Evolutionary conservation across 2,329 filamentous ascomycete genomes (phyloP).

Genomic region (Metarhizium rileyi): DNA sequence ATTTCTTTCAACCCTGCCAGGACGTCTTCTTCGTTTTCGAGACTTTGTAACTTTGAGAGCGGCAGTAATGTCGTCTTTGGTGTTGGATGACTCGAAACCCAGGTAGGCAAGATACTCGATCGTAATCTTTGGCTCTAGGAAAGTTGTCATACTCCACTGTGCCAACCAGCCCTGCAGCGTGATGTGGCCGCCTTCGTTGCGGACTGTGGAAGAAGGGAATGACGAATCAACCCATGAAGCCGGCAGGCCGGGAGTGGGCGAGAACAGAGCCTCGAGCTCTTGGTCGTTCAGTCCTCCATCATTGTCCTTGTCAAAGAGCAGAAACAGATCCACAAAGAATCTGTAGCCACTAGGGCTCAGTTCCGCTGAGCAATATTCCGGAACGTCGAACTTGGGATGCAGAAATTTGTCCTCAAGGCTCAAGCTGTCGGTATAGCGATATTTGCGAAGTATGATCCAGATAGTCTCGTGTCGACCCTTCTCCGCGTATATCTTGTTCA

Average conservation of each 20-base stretch:
- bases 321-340: conserved; percentile 94
- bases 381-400: conserved; percentile 88
- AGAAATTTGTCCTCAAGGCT: conserved; percentile 86
- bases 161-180: conserved; percentile 96
- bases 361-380: conserved; percentile 85
- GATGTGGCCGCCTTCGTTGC: conserved; percentile 90
- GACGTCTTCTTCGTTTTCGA: conserved; percentile 71
- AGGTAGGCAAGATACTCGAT: conserved; percentile 93
- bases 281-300: conserved; percentile 84
- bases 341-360: conserved; percentile 89
- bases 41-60: conserved; percentile 90
- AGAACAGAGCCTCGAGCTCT: conserved; percentile 79
- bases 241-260: conserved; percentile 84
- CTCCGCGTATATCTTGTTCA: conserved; percentile 95
- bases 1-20: conserved; percentile 82
- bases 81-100: conserved; percentile 75
- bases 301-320: conserved; percentile 94
- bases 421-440: conserved; percentile 92
- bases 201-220: conserved; percentile 88
- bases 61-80: conserved; percentile 66
- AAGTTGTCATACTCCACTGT: conserved; percentile 99
- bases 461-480: conserved; percentile 97
- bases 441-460: conserved; percentile 92
- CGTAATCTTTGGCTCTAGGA: conserved; percentile 88
- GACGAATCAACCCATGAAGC: conserved; percentile 77